These are phyloP conservation scores for Vigna trinervia DNA, from an alignment of 306 rosid genomes.

Conservation along the genomic window DNA sequence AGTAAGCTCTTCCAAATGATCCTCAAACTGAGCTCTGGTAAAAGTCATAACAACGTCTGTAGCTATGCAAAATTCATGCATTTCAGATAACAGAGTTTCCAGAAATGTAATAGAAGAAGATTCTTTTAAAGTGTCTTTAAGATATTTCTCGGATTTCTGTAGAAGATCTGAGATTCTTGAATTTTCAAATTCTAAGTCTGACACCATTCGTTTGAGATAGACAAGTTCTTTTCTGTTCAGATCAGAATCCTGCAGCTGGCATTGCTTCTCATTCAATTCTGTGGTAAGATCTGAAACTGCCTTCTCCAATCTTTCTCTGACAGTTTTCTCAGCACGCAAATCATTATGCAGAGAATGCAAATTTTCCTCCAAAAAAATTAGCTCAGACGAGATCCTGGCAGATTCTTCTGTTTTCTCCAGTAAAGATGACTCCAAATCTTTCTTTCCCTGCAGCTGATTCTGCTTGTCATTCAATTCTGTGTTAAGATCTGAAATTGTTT, in stretches of 20 bases:
- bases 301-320: constrained; percentile 63
- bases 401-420: constrained; percentile 15
- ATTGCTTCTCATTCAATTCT: constrained; percentile 65
- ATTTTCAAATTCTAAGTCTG: constrained; percentile 72
- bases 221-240: constrained; percentile 63
- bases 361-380: neutral
- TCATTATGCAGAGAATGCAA: constrained; percentile 49
- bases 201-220: constrained; percentile 63
- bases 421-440: neutral
- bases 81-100: constrained; percentile 69
- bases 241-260: constrained; percentile 66
- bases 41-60: constrained; percentile 61
- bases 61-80: constrained; percentile 66
- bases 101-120: constrained; percentile 57
- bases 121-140: constrained; percentile 56
- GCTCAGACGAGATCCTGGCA: neutral
- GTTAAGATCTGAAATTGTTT: constrained; percentile 5
- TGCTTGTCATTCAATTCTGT: constrained; percentile 4
- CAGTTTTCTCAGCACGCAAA: constrained; percentile 58
- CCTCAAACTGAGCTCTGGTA: constrained; percentile 71
- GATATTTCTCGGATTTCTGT: constrained; percentile 59
- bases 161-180: constrained; percentile 62
- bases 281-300: constrained; percentile 63
- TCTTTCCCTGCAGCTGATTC: neutral
- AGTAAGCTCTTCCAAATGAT: constrained; percentile 57